Base-by-base conservation (phyloP, 805 yeast genomes). In the Pichia phayaonensis region DNA sequence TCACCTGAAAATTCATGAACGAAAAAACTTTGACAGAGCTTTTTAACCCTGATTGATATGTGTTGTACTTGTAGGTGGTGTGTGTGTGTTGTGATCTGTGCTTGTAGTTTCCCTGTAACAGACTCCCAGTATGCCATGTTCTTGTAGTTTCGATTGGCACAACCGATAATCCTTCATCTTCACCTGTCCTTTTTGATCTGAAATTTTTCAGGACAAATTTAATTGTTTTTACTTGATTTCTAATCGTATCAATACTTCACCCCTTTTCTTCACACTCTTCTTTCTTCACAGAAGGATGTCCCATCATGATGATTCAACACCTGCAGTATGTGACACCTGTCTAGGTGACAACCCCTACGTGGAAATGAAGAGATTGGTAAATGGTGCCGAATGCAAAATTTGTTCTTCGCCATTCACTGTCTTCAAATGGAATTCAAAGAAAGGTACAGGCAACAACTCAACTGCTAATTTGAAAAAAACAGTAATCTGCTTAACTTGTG, bases 401-500 rank as follows among this genome's bases (percentile, higher is more conserved):
- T 92, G 98, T 62, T 84, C 95, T 0, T 68, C 95, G 45, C 90
- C 96, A 1, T 92, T 84, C 69, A 83, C 90, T 0, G 82, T 84
- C 1, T 92, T 79, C 62, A 76, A 84, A 50, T 88, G 96, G 96
- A 52, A 50, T 20, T 40, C 55, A 36, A 42, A 47, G 18, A 44
- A 46, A 36, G 34, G 36, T 10, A 31, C 43, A 4, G 15, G 34
- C 3, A 68, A 66, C 50, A 70, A 64, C 42, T 43, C 41, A 8
- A 27, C 24, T 20, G 72, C 71, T 20, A 67, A 70, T 44, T 68
- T 79, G 54, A 74, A 76, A 51, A 80, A 77, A 57, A 89, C 96
- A 2, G 65, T 80, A 1, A 79, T 92, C 20, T 92, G 99, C 67
- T 62, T 70, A 36, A 80, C 90, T 0, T 92, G 99, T 70, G 81